Evolutionary conservation across 345 rosid species (phyloP).

Genomic region (Nasturtium officinale): DNA sequence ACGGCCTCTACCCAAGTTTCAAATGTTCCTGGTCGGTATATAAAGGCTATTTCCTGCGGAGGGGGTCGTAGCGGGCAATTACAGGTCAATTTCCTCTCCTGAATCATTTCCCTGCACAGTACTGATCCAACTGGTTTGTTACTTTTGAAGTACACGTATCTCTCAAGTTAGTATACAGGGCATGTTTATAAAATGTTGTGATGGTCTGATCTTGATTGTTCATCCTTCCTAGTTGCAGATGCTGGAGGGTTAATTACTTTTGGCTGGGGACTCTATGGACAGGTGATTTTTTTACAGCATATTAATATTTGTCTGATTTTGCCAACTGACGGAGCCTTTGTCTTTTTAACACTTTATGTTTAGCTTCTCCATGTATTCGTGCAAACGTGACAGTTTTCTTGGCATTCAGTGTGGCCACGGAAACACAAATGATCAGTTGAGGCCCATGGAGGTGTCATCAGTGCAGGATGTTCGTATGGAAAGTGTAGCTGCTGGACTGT

Average conservation of each 20-base stretch:
- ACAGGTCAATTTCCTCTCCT: slow-evolving; percentile 56
- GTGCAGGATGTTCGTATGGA: slow-evolving; percentile 52
- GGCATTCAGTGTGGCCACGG: slow-evolving; percentile 78
- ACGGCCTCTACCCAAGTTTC: slow-evolving; percentile 44
- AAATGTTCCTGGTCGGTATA: slow-evolving; percentile 55
- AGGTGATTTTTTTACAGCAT: slow-evolving; percentile 49
- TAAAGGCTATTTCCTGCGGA: slow-evolving; percentile 79
- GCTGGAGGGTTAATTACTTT: slow-evolving; percentile 71
- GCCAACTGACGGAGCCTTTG: background rate
- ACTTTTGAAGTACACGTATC: background rate
- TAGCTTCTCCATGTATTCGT: slow-evolving; percentile 10
- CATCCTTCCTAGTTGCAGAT: slow-evolving; percentile 53
- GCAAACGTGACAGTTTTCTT: slow-evolving; percentile 3
- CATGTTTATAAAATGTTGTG: background rate
- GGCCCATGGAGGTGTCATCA: slow-evolving; percentile 66
- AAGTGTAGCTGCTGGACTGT: slow-evolving; percentile 71
- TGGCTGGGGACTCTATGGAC: slow-evolving; percentile 94
- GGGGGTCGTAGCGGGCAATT: slow-evolving; percentile 82
- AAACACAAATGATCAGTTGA: slow-evolving; percentile 65
- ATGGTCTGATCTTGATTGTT: slow-evolving; percentile 16
- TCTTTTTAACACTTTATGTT: background rate
- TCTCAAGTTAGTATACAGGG: background rate
- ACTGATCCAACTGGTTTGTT: background rate
- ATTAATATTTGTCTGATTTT: background rate
- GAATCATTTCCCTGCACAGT: background rate